Conservation (phyloP, 2,329 filamentous ascomycete genomes). For the Calonectria hawksworthii region DNA sequence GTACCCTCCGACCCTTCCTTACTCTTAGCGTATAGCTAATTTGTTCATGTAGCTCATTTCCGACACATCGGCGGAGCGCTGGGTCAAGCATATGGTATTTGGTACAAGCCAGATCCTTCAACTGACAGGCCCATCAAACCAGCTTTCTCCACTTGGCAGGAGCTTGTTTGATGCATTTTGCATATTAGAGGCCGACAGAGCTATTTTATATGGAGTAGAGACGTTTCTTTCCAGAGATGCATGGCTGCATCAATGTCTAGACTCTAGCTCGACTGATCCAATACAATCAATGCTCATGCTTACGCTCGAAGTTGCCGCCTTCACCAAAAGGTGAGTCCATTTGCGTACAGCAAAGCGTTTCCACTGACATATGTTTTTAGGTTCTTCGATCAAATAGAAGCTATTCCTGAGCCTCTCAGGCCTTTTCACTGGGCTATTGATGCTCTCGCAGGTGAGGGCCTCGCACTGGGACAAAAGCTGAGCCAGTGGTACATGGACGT, state of each 20-base stretch:
- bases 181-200: conserved; percentile 41
- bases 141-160: background rate
- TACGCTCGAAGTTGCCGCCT: conserved; percentile 32
- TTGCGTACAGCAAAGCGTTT: fast-evolving
- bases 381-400: conserved; percentile 38
- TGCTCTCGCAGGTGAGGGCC: conserved; percentile 24
- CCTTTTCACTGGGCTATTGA: conserved; percentile 1
- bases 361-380: conserved; percentile 2
- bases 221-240: conserved; percentile 34
- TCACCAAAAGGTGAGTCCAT: conserved; percentile 35
- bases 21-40: conserved; percentile 9
- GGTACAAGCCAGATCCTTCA: conserved; percentile 44
- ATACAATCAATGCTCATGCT: conserved; percentile 20
- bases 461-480: conserved; percentile 20
- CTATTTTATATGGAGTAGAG: conserved; percentile 41
- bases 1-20: conserved; percentile 10
- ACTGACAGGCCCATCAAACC: background rate
- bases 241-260: background rate
- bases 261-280: fast-evolving
- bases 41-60: conserved; percentile 39
- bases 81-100: conserved; percentile 46
- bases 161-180: conserved; percentile 40
- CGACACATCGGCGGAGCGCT: conserved; percentile 40
- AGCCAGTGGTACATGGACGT: background rate
- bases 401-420: conserved; percentile 10